Evolutionary conservation across 2,329 filamentous ascomycete species (phyloP).

Genomic region (Claviceps africana): DNA sequence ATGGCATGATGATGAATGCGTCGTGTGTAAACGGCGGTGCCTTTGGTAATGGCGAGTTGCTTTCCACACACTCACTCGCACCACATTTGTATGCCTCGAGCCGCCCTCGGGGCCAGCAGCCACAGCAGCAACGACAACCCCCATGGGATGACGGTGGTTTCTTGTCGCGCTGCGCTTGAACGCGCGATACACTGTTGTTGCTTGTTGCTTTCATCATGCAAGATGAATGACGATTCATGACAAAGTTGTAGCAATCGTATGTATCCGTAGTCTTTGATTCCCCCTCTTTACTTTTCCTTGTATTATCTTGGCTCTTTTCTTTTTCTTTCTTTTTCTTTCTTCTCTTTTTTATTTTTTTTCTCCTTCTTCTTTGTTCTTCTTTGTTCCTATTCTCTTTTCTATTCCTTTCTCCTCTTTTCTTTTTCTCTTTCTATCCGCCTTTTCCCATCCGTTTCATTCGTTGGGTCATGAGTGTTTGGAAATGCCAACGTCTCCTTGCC

Average conservation of each 20-base stretch:
- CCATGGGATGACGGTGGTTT: constrained; percentile 14
- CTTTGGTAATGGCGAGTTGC: constrained; percentile 22
- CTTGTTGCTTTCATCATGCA: background rate
- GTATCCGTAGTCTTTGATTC: too few species aligned
- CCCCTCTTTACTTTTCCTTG: background rate
- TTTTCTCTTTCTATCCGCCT: background rate
- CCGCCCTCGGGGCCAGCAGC: background rate
- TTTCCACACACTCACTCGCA: constrained; percentile 20
- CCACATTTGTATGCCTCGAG: constrained; percentile 15
- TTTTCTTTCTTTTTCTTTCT: too few species aligned
- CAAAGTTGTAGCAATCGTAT: background rate
- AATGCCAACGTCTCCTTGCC: too few species aligned
- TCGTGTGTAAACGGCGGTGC: constrained; percentile 21
- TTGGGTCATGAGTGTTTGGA: too few species aligned
- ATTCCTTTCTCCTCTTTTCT: background rate
- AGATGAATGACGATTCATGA: background rate
- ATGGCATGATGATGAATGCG: constrained; percentile 18
- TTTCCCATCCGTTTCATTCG: background rate
- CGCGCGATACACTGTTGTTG: background rate
- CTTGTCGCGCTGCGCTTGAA: background rate
- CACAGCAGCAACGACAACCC: background rate
- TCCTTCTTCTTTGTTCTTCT: too few species aligned
- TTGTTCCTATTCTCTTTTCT: background rate
- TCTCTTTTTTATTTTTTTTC: too few species aligned
- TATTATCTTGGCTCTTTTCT: background rate